phyloP scores from a whole-genome alignment of 768 basidiomycete genomes.

The Boletus eberwhitei region DNA sequence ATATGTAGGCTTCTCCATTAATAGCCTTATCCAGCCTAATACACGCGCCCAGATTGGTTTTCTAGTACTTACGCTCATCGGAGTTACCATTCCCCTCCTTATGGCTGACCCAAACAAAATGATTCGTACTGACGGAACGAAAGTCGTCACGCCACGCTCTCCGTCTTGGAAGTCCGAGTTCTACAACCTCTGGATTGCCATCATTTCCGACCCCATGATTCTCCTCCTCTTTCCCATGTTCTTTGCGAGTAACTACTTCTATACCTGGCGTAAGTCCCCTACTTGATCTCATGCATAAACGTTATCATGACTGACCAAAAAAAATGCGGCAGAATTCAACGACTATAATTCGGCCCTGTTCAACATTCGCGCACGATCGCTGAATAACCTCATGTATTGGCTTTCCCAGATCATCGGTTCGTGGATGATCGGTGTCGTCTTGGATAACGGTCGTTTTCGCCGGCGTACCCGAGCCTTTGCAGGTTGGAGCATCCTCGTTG shows the following conservation, averaged over 20 bases:
- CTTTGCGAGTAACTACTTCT: slow-evolving; percentile 79
- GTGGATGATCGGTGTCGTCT: slow-evolving; percentile 58
- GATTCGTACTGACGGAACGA: slow-evolving; percentile 70
- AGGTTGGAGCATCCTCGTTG: slow-evolving; percentile 60
- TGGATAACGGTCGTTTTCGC: slow-evolving; percentile 52
- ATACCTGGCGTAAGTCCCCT: slow-evolving; percentile 62
- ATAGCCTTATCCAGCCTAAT: background rate
- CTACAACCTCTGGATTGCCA: slow-evolving; percentile 60
- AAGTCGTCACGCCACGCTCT: slow-evolving; percentile 57
- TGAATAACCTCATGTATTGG: slow-evolving; percentile 84
- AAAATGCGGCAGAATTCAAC: slow-evolving; percentile 56
- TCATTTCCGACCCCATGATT: slow-evolving; percentile 68
- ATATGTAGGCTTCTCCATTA: slow-evolving; percentile 47
- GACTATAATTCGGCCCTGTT: slow-evolving; percentile 73
- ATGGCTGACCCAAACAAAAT: slow-evolving; percentile 74
- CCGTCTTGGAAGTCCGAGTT: slow-evolving; percentile 76
- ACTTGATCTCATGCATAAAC: background rate
- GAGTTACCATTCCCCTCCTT: slow-evolving; percentile 58
- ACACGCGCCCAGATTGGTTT: slow-evolving; percentile 36
- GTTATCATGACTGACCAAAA: background rate
- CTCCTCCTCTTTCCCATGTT: slow-evolving; percentile 80
- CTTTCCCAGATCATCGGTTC: slow-evolving; percentile 71
- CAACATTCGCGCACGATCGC: slow-evolving; percentile 68
- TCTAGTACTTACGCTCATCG: slow-evolving; percentile 63
- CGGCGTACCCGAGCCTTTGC: slow-evolving; percentile 65